phyloP scores from a whole-genome alignment of 768 basidiomycete species.

The Lactifluus hygrophoroides region DNA sequence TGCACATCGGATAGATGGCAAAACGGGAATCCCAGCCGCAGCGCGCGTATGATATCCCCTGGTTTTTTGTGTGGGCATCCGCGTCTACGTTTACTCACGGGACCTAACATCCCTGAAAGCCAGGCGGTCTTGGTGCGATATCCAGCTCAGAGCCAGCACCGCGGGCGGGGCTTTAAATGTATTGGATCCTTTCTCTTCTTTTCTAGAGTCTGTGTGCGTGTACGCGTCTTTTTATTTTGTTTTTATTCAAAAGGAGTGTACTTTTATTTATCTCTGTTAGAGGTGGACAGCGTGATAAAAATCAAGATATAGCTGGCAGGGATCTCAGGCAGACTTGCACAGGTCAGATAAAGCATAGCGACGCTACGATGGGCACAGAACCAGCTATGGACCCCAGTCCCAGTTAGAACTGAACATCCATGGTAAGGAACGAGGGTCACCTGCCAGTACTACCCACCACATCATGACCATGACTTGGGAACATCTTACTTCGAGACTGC shows the following conservation, averaged over 20 bases:
- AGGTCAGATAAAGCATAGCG: no score
- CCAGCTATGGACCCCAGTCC: no score
- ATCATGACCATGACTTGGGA: no score
- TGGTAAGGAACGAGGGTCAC: no score
- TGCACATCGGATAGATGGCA: slow-evolving; percentile 28
- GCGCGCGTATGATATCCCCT: neutral
- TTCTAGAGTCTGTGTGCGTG: neutral
- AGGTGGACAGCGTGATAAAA: neutral
- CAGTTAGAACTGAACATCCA: no score
- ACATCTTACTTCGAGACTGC: no score
- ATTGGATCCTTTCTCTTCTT: neutral
- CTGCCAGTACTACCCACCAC: no score
- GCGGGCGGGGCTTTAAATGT: neutral
- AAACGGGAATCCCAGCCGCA: neutral
- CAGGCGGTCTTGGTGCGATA: neutral
- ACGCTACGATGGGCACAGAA: no score
- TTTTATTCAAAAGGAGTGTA: neutral
- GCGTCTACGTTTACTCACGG: neutral
- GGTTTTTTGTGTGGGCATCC: neutral
- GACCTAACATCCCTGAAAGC: neutral
- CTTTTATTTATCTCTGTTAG: neutral
- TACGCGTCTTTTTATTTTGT: neutral
- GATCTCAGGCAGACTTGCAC: no score
- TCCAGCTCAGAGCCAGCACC: neutral
- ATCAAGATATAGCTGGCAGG: no score